Conservation (phyloP, 1,139 yeast species). For the Pichia sp. region DNA sequence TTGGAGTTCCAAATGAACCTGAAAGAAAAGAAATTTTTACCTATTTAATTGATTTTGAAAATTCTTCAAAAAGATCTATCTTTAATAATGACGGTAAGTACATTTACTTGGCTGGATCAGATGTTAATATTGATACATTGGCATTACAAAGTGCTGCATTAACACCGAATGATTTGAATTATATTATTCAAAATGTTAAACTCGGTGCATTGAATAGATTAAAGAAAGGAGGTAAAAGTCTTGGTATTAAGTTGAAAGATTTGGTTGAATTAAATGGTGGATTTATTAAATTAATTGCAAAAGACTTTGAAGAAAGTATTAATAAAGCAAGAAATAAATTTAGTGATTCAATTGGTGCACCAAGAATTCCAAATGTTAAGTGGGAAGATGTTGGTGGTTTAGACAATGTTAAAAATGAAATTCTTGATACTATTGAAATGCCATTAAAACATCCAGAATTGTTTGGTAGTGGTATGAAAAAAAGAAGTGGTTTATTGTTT, state of each 20-base stretch:
- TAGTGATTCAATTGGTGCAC: slow-evolving; percentile 95
- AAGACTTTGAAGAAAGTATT: slow-evolving; percentile 68
- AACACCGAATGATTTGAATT: slow-evolving; percentile 74
- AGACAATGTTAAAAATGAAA: slow-evolving; percentile 83
- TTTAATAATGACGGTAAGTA: slow-evolving; percentile 7
- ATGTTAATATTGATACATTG: slow-evolving; percentile 52
- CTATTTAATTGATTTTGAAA: slow-evolving; percentile 34
- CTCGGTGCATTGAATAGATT: slow-evolving; percentile 50
- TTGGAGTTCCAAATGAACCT: slow-evolving; percentile 70
- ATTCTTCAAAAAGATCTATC: not conserved
- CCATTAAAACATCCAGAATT: slow-evolving; percentile 90
- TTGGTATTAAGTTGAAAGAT: slow-evolving; percentile 21
- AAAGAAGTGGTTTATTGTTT: slow-evolving; percentile 87
- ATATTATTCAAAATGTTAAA: slow-evolving; percentile 66
- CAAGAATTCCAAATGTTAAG: slow-evolving; percentile 86
- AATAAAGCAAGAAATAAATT: slow-evolving; percentile 80
- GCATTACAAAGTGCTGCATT: slow-evolving; percentile 91
- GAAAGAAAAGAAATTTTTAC: slow-evolving; percentile 65
- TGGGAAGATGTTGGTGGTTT: slow-evolving; percentile 97
- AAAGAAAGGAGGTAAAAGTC: slow-evolving; percentile 27
- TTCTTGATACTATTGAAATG: slow-evolving; percentile 91
- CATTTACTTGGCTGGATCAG: slow-evolving; percentile 35
- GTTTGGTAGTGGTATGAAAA: slow-evolving; percentile 81
- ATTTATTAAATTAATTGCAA: slow-evolving; percentile 47
- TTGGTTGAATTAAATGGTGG: slow-evolving; percentile 42